A percentile compares a stretch with the other conserved stretches of the same genome.
phyloP scores from a whole-genome alignment of 257 asterid species.

The Petunia secreta region DNA sequence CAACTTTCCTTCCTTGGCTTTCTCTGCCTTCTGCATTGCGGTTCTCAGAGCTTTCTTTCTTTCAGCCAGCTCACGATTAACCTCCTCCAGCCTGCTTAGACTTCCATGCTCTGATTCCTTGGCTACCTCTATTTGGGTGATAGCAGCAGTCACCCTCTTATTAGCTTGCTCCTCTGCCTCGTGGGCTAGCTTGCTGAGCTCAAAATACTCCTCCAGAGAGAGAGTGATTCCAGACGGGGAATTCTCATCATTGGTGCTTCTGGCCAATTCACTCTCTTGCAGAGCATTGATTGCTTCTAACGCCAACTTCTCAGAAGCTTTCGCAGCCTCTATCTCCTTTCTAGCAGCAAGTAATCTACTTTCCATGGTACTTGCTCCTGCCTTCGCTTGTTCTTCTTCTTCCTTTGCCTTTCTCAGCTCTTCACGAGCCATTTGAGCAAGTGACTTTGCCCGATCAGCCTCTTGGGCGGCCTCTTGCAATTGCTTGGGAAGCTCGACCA shows the following conservation, averaged over 20 bases:
- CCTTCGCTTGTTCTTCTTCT: constrained; percentile 79
- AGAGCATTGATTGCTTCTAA: constrained; percentile 82
- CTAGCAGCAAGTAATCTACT: constrained; percentile 70
- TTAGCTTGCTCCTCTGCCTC: constrained; percentile 91
- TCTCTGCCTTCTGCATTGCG: constrained; percentile 72
- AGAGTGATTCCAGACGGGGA: constrained; percentile 64
- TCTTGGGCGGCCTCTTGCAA: constrained; percentile 74
- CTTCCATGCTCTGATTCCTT: constrained; percentile 72
- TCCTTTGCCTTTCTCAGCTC: constrained; percentile 68
- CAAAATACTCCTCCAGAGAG: constrained; percentile 78
- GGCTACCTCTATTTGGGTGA: constrained; percentile 71
- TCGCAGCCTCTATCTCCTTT: constrained; percentile 92
- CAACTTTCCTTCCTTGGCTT: constrained; percentile 75
- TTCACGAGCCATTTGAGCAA: constrained; percentile 54
- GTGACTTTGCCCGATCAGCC: constrained; percentile 64
- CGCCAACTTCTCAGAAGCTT: constrained; percentile 88
- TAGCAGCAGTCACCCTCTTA: constrained; percentile 61
- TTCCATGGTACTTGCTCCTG: constrained; percentile 61
- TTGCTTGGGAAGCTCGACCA: constrained; percentile 69
- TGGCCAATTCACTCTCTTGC: constrained; percentile 78
- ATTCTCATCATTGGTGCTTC: constrained; percentile 43
- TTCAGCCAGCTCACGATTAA: constrained; percentile 50
- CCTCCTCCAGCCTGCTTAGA: constrained; percentile 75
- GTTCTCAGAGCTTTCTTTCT: constrained; percentile 57
- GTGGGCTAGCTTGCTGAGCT: constrained; percentile 81